Evolutionary conservation across 306 rosid species (phyloP).

Genomic region (Biancaea sappan): DNA sequence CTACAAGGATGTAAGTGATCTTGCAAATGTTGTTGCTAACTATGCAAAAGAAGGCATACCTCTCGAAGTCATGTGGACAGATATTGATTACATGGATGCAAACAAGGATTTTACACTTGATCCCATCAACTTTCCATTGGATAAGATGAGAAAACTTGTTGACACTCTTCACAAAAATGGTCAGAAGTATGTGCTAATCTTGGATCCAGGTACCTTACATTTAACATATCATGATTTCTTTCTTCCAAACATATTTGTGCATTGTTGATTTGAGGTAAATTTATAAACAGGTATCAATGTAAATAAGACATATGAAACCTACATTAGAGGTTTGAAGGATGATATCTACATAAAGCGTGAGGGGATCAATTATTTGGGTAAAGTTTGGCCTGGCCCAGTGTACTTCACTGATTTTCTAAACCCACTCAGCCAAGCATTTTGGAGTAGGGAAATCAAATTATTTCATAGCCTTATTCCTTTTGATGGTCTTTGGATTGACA

Average conservation of each 20-base stretch:
- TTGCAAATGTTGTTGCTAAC: conserved; percentile 67
- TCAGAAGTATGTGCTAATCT: conserved; percentile 77
- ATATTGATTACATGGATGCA: conserved; percentile 93
- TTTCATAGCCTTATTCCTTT: conserved; percentile 60
- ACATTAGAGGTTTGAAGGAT: conserved; percentile 64
- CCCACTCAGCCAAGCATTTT: conserved; percentile 53
- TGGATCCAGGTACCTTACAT: conserved; percentile 73
- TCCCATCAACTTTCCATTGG: conserved; percentile 76
- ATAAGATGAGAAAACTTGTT: conserved; percentile 62
- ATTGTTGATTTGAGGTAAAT: conserved; percentile 14
- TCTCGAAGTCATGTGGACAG: conserved; percentile 95
- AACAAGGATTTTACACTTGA: conserved; percentile 87
- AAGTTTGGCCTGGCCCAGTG: conserved; percentile 90
- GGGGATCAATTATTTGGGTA: conserved; percentile 67
- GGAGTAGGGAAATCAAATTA: conserved; percentile 71
- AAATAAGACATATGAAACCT: conserved; percentile 66
- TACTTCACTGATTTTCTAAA: conserved; percentile 78
- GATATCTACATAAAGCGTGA: conserved; percentile 68
- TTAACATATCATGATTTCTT: too few relatives aligned
- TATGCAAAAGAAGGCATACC: conserved; percentile 75
- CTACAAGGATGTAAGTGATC: conserved; percentile 71
- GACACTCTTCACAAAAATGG: conserved; percentile 68
- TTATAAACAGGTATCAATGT: conserved; percentile 64
- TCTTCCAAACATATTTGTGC: neutral
- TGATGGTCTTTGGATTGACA: conserved; percentile 91